Conservation (phyloP, 1,284 basidiomycete genomes). For the Wolfiporia cocos region DNA sequence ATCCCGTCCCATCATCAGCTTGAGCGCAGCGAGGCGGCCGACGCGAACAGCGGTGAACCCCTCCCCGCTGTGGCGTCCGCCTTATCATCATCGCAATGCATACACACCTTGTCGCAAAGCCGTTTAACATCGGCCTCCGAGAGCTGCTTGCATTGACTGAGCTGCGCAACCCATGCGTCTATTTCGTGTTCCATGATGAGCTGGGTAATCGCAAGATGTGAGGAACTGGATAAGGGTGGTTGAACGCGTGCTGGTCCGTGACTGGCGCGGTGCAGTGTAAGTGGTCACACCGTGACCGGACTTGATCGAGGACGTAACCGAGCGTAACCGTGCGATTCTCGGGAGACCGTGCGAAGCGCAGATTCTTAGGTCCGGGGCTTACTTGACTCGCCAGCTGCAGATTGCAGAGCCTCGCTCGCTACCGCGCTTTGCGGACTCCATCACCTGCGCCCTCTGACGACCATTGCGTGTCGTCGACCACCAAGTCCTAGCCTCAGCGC, state of each 20-base stretch:
- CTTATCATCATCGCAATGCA: constrained; percentile 24
- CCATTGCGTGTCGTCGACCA: no score
- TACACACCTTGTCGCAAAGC: constrained; percentile 92
- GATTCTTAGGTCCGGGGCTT: no score
- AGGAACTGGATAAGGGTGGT: constrained; percentile 12
- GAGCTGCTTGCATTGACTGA: constrained; percentile 97
- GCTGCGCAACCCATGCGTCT: constrained; percentile 94
- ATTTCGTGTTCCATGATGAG: constrained; percentile 73
- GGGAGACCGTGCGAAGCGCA: no score
- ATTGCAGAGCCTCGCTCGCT: constrained; percentile 3
- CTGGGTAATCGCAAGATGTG: no score
- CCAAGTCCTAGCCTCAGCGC: no score
- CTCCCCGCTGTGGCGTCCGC: constrained; percentile 18
- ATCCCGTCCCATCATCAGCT: constrained; percentile 15
- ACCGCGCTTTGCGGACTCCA: constrained; percentile 2
- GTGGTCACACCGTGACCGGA: neutral
- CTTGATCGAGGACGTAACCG: no score
- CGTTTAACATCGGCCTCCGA: constrained; percentile 95
- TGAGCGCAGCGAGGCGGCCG: constrained; percentile 3
- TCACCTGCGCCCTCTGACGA: neutral
- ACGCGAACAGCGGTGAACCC: constrained; percentile 6
- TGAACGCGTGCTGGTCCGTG: constrained; percentile 19
- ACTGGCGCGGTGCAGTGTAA: neutral
- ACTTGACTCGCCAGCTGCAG: neutral
- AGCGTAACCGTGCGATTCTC: no score